Conservation (phyloP, 495 filamentous ascomycete genomes). For the Penicillium alfredii region DNA sequence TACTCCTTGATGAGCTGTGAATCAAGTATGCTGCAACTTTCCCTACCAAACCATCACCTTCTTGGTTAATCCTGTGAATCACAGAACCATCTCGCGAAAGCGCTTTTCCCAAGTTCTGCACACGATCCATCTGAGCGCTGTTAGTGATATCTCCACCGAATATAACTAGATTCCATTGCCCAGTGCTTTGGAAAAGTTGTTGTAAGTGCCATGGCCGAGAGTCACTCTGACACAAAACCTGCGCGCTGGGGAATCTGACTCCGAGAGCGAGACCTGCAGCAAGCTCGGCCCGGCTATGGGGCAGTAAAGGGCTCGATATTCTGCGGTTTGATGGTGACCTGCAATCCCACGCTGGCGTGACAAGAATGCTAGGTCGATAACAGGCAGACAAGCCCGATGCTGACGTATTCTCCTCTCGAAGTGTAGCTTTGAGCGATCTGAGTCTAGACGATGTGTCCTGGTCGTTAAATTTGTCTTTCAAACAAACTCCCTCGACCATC, state of each 20-base stretch:
- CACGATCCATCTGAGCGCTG: constrained; percentile 29
- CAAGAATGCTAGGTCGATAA: too few species aligned
- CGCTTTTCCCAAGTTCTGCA: constrained; percentile 40
- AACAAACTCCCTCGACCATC: constrained; percentile 27
- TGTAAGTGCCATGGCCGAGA: constrained; percentile 52
- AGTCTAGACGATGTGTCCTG: too few species aligned
- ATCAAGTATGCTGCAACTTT: too few species aligned
- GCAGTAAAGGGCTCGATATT: too few species aligned
- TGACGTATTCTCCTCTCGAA: constrained; percentile 43
- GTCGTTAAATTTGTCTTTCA: constrained; percentile 39
- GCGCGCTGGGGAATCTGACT: constrained; percentile 47
- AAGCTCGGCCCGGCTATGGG: constrained; percentile 30
- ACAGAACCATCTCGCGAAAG: constrained; percentile 35
- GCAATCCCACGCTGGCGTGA: too few species aligned
- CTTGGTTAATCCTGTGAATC: constrained; percentile 45
- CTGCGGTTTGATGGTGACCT: constrained; percentile 9
- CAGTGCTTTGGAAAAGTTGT: constrained; percentile 42
- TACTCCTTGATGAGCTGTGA: constrained; percentile 49
- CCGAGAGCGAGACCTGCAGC: constrained; percentile 41
- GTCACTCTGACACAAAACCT: constrained; percentile 52
- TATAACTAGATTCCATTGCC: constrained; percentile 55
- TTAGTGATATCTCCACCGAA: constrained; percentile 52
- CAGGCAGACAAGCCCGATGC: too few species aligned
- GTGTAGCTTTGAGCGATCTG: too few species aligned
- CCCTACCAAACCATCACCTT: too few species aligned